A percentile compares a stretch with the other conserved stretches of the same genome.
Conservation (phyloP, 345 rosid genomes). For the Kandelia obovata region DNA sequence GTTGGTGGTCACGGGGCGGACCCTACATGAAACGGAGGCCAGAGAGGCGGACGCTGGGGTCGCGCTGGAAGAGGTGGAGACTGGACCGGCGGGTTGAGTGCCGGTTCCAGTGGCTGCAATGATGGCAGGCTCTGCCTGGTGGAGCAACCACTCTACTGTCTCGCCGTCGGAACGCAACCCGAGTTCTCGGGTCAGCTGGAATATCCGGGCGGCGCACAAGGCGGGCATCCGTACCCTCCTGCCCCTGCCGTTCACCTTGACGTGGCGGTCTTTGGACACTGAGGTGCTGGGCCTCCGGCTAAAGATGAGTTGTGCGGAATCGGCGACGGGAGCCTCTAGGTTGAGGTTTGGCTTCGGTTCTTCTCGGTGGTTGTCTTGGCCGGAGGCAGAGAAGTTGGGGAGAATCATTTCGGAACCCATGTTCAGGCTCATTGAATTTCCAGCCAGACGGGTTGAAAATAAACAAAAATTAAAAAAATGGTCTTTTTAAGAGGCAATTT, state of each 20-base stretch:
- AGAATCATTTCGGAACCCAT: slow-evolving; percentile 16
- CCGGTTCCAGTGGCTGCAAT: slow-evolving; percentile 57
- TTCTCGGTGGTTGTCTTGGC: slow-evolving; percentile 1
- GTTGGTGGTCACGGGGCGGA: slow-evolving; percentile 16
- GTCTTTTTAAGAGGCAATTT: background rate
- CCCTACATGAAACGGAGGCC: slow-evolving; percentile 28
- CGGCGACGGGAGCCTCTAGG: slow-evolving; percentile 9
- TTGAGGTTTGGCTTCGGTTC: slow-evolving; percentile 17
- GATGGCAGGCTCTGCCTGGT: slow-evolving; percentile 55
- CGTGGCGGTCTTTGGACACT: slow-evolving; percentile 56
- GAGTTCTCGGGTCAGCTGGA: slow-evolving; percentile 71
- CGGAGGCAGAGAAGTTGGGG: slow-evolving; percentile 3
- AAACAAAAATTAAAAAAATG: too few relatives aligned
- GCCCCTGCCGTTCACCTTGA: slow-evolving; percentile 69
- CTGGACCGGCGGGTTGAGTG: slow-evolving; percentile 37
- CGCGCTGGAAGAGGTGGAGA: slow-evolving; percentile 33
- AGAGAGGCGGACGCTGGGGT: slow-evolving; percentile 26
- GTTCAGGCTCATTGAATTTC: too few relatives aligned
- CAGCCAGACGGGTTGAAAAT: too few relatives aligned
- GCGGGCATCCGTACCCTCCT: slow-evolving; percentile 71
- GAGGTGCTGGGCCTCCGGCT: slow-evolving; percentile 20
- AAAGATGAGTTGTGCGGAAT: slow-evolving; percentile 13
- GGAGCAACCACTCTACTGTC: slow-evolving; percentile 68
- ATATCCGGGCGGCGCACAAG: slow-evolving; percentile 65
- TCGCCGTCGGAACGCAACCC: slow-evolving; percentile 69